Evolutionary conservation across 2,329 filamentous ascomycete species (phyloP).

Genomic region (Aspergillus fischeri): DNA sequence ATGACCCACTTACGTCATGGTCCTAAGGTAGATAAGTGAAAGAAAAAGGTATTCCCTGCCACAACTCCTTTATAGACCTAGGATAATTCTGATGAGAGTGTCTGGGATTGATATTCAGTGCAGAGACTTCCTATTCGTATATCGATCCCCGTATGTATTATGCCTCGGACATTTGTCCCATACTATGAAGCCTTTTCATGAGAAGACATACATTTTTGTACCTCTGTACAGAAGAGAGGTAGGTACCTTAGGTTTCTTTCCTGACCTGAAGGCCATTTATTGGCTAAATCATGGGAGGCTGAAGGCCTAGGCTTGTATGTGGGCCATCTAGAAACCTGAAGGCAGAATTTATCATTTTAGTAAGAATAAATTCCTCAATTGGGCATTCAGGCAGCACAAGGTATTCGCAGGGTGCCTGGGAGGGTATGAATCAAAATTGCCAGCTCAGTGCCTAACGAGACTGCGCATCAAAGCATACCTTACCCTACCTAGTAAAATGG

Average conservation of each 20-base stretch:
- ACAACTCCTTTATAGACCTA: not conserved
- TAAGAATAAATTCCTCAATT: constrained; percentile 10
- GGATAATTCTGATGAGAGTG: not conserved
- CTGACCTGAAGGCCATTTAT: no score
- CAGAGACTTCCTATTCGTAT: not conserved
- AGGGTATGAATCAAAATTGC: not conserved
- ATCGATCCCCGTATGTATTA: no score
- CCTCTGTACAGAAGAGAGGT: not conserved
- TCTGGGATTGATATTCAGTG: not conserved
- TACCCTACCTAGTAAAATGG: not conserved
- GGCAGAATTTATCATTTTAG: not conserved
- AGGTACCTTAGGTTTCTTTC: not conserved
- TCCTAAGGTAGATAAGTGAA: not conserved
- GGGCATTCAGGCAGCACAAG: constrained; percentile 22
- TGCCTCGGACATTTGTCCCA: no score
- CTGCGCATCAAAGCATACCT: not conserved
- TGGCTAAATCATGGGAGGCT: no score
- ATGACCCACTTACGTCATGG: not conserved
- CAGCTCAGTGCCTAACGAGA: constrained; percentile 1
- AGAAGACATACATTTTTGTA: not conserved
- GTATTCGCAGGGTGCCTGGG: not conserved
- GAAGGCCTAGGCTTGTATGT: no score
- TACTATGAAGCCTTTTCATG: no score
- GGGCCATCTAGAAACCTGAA: not conserved
- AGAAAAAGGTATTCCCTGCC: not conserved